Base-by-base conservation (phyloP, 2,329 filamentous ascomycete species). In the Coniochaeta pulveracea region DNA sequence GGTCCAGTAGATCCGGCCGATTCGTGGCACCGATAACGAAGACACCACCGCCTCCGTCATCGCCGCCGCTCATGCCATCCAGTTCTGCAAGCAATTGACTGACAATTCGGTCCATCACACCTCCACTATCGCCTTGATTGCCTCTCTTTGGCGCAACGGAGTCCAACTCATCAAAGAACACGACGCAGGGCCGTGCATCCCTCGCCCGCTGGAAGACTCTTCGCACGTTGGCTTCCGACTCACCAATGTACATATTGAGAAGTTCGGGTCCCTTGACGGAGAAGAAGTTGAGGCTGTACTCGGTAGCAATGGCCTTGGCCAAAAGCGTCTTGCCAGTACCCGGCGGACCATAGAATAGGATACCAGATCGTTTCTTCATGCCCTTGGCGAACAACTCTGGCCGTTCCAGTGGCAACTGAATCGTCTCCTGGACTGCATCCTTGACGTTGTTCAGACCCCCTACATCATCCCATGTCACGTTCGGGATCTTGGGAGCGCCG, bases 11-110 rank as follows among this genome's bases (percentile, higher is more conserved):
- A 62, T 98, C 91, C 1, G 91, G 91, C 41, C 89, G 66, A 60
- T 98, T 98, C 5, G 89, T 98, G 4, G 89, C 89, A 37, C 91
- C 89, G 44, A 98, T 93, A 18, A 96, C 91, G 52, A 96, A 96
- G 5, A 96, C 89, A 14, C 88, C 86, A 9, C 84, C 84, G 8
- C 65, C 72, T 1, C 71, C 74, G 42, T 88, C 85, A 38, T 86
- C 85, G 11, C 85, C 88, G 43, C 89, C 82, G 34, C 88, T 95
- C 91, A 98, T 98, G 33, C 91, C 91, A 51, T 98, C 91, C 15
- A 98, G 66, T 58, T 98, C 91, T 0, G 91, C 91, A 9, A 98
- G 72, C 27, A 98, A 64, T 61, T 96, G 91, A 38, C 82, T 91
- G 33, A 98, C 89, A 43, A 96, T 96, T 35, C 91, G 77, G 54